Base-by-base conservation (phyloP, 805 yeast species). In the Metschnikowia cerradonensis region DNA sequence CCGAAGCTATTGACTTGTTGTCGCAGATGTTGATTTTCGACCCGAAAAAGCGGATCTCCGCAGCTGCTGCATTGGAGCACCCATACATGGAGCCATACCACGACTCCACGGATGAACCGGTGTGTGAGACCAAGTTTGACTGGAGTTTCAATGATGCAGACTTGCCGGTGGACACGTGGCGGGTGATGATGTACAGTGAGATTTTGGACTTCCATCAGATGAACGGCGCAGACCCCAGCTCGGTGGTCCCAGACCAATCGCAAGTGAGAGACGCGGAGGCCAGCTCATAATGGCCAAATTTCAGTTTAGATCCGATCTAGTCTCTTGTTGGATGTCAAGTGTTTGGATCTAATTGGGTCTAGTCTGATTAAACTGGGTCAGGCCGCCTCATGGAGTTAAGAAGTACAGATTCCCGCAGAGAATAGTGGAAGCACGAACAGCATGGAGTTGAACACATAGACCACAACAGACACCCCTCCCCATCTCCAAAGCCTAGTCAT, bases 81-180 rank as follows among this genome's bases (percentile, higher is more conserved):
- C 94, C 94, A 8, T 94, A 94, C 68, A 73, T 94, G 70, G 88
- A 90, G 26, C 96, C 96, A 11, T 94, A 92, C 69, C 99, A 94
- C 67, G 99, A 94, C 64, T 96, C 98, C 32, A 81, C 90, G 3
- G 99, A 94, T 70, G 99, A 94, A 71, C 99, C 99, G 1, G 86
- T 81, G 4, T 96, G 98, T 31, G 89, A 84, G 45, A 88, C 86
- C 58, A 87, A 86, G 66, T 94, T 94, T 63, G 99, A 94, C 70
- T 94, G 99, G 99, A 85, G 94, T 62, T 92, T 92, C 70, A 92
- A 94, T 67, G 98, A 95, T 60, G 98, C 97, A 0, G 99, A 92
- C 69, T 78, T 92, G 61, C 97, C 98, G 3, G 94, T 94, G 15
- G 98, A 94, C 64, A 90, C 97, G 13, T 92, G 99, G 99, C 84